Evolutionary conservation across 129 eudicot species (phyloP), one percentile per base, ranked within the genome.

Genomic region (Smallanthus sonchifolius): DNA sequence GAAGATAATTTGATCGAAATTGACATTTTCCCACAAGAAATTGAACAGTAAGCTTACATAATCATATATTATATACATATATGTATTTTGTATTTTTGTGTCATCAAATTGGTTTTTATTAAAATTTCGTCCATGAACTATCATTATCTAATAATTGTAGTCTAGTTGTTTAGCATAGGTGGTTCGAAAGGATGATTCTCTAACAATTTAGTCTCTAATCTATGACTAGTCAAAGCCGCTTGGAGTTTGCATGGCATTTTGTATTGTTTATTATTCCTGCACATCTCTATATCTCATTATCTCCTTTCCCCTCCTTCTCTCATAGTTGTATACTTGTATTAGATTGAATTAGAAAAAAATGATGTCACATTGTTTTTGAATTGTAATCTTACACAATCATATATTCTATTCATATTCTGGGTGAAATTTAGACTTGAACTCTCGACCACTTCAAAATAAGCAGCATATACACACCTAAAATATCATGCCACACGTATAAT

Each of bases 1-100:
- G 98, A 94, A 71, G 98, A 94, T 37, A 88, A 81, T 80, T 72
- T 91, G 64, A 94, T 94, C 37, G 99, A 94, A 76, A 91, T 94
- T 70, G 90, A 94, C 54, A 75, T 94, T 61, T 84, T 72, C 42
- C 76, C 47, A 65, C 71, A 38, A 80, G 75, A 72, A 47, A 7
- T 64, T 67, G 86, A 76, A 64, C 32, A 60, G 66, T 60, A 60
- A 17, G 42, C 17, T 60, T 32, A 13, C 42, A 60, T 60, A 28
- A 57, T 57, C 65, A 28, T 57, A 60, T 34, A 11, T 17, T 30
- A 60, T 14, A 60, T 60, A 32, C 9, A 15, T 32, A 4, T 30
- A 0, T 60, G 15, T 32, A 14, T 60, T 60, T 30, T 60, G 2
- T 32, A 3, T 30, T 60, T 59, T 60, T 60, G 35, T 32, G 65